Conservation (phyloP, 2,329 filamentous ascomycete genomes). For the Nothophaeocryptopus gaeumannii region DNA sequence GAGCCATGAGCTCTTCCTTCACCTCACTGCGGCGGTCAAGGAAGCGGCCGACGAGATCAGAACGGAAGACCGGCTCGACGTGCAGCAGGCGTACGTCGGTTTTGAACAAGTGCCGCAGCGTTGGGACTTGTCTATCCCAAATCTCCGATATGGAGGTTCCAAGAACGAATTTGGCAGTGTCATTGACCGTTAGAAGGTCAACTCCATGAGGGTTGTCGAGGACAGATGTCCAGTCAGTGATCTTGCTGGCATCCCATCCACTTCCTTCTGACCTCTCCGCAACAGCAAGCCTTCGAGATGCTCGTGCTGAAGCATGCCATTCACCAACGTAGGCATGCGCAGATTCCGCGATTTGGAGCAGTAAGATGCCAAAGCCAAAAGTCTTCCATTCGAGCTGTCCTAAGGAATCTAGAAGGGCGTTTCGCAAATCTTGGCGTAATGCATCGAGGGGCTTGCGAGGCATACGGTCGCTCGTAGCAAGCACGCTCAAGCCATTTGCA, state of each 20-base stretch:
- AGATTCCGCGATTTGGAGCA: neutral
- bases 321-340: neutral
- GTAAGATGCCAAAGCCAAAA: neutral
- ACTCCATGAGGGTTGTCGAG: conserved; percentile 8
- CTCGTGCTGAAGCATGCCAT: neutral
- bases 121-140: neutral
- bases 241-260: conserved; percentile 1
- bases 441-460: neutral
- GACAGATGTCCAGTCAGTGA: neutral
- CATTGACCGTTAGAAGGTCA: conserved; percentile 11
- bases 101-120: too few relatives aligned
- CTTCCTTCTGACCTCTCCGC: neutral
- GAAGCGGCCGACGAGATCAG: conserved; percentile 15
- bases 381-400: neutral
- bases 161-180: conserved; percentile 17
- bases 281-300: neutral
- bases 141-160: conserved; percentile 9
- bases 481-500: neutral
- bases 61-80: conserved; percentile 20
- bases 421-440: neutral
- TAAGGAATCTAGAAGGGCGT: neutral
- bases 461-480: neutral
- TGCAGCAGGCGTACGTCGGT: conserved; percentile 13
- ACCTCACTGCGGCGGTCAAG: conserved; percentile 3
- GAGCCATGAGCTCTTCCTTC: neutral